Base-by-base conservation (phyloP, 2,329 filamentous ascomycete species). In the Colletotrichum salicis region DNA sequence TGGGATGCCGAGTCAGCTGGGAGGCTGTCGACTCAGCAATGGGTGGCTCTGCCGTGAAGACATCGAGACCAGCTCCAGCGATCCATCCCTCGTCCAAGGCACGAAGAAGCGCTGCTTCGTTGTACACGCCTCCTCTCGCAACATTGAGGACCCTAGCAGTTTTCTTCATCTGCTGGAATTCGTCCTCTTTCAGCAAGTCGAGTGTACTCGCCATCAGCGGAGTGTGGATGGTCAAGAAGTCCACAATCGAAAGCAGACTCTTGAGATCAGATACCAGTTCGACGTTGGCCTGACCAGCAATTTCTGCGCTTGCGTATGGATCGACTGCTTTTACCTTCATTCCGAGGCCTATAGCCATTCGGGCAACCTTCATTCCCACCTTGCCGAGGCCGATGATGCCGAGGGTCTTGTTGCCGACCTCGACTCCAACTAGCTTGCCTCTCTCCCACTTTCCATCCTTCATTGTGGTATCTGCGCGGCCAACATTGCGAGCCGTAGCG, bases 151-250 rank as follows among this genome's bases (percentile, higher is more conserved):
- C 90, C 4, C 92, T 87, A 0, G 93, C 91, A 10, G 92, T 92
- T 22, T 84, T 85, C 78, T 94, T 95, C 93, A 96, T 96, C 10
- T 84, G 85, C 27, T 84, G 84, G 10, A 96, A 82, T 79, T 96
- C 92, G 0, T 85, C 80, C 56, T 89, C 88, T 1, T 91, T 89
- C 27, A 96, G 89, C 81, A 96, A 88, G 67, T 93, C 92, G 70
- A 92, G 86, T 0, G 94, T 96, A 6, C 91, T 93, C 6, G 93
- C 93, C 70, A 95, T 88, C 67, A 96, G 85, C 0, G 94, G 94
- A 0, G 93, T 96, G 78, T 96, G 94, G 11, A 96, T 91, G 0
- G 93, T 95, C 72, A 96, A 79, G 78, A 96, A 95, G 80, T 96
- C 93, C 1, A 91, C 89, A 31, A 86, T 84, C 1, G 90, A 87